Evolutionary conservation across 1,139 yeast genomes (phyloP), one percentile per base, ranked within the genome.

Genomic region (Torulaspora globosa): DNA sequence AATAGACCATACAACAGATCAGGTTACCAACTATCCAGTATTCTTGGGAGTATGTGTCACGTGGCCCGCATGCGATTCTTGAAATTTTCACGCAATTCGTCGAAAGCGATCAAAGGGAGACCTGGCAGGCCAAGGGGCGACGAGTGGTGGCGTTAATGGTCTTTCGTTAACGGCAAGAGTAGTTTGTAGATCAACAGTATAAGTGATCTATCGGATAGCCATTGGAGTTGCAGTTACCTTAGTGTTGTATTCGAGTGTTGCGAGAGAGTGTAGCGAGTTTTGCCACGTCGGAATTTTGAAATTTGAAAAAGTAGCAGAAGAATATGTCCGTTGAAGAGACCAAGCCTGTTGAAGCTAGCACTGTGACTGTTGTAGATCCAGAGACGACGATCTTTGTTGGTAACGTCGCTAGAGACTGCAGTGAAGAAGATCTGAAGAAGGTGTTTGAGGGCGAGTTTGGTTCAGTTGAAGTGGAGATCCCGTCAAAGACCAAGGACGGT

Each of bases 371-470:
- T 23, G 59, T 61, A 36, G 64, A 63, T 42, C 67, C 68, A 27
- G 64, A 62, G 36, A 59, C 61, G n/a, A 61, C 67, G 9, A 55
- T 63, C 27, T 63, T 63, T 44, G 57, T 63, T 35, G 67, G 66
- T 37, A 61, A 62, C 39, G 59, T 63, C 30, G 57, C 66, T n/a
- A 54, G 56, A 19, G 65, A 61, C 30, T 53, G 58, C 34, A 57
- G 57, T 32, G 60, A 52, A 36, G 59, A 59, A 14, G 67, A 63
- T 46, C 43, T 63, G 37, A 49, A 54, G 35, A 36, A 54, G 6
- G 47, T 63, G 16, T 63, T 63, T 36, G 50, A 51, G 16, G 58
- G 50, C 7, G 63, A 62, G 39, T 55, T 52, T 38, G 59, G 59
- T 31, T 40, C 46, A 19, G 66, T 61, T 38, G 54, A 59, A 45